Percentiles rank a stretch among this genome's conserved stretches.
phyloP scores from a whole-genome alignment of 139 green algal genomes.

The Nannochloris sp. region DNA sequence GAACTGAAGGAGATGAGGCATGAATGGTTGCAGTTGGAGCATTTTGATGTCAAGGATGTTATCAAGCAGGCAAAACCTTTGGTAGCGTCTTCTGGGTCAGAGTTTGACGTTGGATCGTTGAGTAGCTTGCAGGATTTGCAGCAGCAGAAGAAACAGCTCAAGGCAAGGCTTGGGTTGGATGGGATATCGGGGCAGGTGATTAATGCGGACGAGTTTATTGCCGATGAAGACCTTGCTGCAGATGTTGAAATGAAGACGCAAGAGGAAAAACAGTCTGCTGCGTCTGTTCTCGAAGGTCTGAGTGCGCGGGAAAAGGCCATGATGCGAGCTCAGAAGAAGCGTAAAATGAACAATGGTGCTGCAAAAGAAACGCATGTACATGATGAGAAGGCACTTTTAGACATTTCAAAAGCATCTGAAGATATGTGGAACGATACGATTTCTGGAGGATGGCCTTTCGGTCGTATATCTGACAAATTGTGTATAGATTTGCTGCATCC shows the following conservation, averaged over 20 bases:
- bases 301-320: conserved; percentile 72
- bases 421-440: conserved; percentile 35
- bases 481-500: conserved; percentile 51
- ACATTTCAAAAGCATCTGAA: conserved; percentile 14
- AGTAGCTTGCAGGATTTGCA: conserved; percentile 42
- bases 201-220: conserved; percentile 61
- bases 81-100: conserved; percentile 69
- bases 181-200: conserved; percentile 48
- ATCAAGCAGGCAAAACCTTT: conserved; percentile 62
- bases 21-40: conserved; percentile 13
- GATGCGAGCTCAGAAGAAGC: conserved; percentile 5
- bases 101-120: not conserved
- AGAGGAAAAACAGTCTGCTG: conserved; percentile 23
- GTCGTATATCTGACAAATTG: conserved; percentile 63
- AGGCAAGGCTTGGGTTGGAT: conserved; percentile 57
- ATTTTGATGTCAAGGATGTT: conserved; percentile 57
- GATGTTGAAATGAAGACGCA: not conserved
- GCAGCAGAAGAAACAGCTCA: conserved; percentile 52
- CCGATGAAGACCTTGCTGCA: conserved; percentile 62
- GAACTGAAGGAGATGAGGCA: not conserved
- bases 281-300: conserved; percentile 38
- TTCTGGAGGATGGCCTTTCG: conserved; percentile 74
- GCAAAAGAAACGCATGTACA: not conserved
- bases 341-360: not conserved
- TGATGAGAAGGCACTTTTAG: not conserved